Base-by-base conservation (phyloP, 441 rosid genomes). In the Isatis lusitanica region DNA sequence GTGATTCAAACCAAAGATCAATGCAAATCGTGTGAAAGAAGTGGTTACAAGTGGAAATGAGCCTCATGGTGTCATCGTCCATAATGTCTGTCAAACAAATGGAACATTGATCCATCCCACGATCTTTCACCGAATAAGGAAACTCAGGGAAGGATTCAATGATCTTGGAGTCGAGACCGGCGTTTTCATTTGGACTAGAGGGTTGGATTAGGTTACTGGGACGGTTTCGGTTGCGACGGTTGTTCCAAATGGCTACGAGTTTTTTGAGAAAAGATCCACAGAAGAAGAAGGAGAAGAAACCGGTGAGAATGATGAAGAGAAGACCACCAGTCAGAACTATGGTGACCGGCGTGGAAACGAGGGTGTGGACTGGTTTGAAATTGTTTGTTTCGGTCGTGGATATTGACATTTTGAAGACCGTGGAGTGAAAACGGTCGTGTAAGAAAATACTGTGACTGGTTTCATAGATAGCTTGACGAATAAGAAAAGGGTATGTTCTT, bases 1-100 rank as follows among this genome's bases (percentile, higher is more conserved):
- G 91, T 5, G 85, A 82, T 12, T 79, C 79, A 30, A 94, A 88
- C 98, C 97, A 94, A n/a, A 87, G 90, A 73, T 92, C 98, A 21
- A 94, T 88, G 63, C 98, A 94, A 42, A 86, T 91, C 63, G 80
- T 80, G 66, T 92, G 98, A 42, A 92, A 92, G 7, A 87, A 89
- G 68, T 94, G 95, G 66, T 75, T 85, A 80, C 97, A 94, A 48
- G 83, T 80, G 0, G 87, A 85, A 47, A 94, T 68, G 42, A 94
- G 89, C 42, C 95, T 89, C 33, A 94, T 84, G 9, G 83, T 44
- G 40, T 89, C 92, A 0, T 89, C 85, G 17, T 85, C 88, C 43
- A 65, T 74, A 30, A 92, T 90, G 38, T 92, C 97, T 9, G 75
- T 73, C 68, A 94, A 76, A 65, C 98, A 94, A 44, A 94, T 89